Conservation (phyloP, 148 eudicot species). For the Silene conica region DNA sequence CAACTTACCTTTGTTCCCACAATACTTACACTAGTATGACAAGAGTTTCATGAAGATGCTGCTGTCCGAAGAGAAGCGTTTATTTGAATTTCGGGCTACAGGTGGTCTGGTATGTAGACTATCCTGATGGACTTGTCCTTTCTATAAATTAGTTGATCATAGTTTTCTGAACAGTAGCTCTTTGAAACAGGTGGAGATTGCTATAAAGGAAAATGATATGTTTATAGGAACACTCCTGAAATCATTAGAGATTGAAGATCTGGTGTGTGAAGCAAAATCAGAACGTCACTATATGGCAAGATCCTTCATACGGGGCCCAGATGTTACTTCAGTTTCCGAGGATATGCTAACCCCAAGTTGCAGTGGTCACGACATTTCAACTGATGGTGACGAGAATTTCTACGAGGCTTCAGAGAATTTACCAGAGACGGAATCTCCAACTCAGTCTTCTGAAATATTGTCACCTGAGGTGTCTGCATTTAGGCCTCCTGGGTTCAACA, state of each 20-base stretch:
- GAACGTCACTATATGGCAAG: constrained; percentile 65
- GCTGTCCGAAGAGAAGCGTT: constrained; percentile 68
- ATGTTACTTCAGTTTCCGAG: constrained; percentile 36
- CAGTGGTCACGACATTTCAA: constrained; percentile 32
- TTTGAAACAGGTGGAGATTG: constrained; percentile 71
- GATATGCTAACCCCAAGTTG: constrained; percentile 31
- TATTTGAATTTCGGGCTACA: constrained; percentile 92
- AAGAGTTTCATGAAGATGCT: constrained; percentile 61
- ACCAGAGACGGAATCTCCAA: constrained; percentile 54
- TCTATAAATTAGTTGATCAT: neutral
- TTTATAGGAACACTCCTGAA: constrained; percentile 83
- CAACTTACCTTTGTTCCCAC: constrained; percentile 1
- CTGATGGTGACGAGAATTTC: constrained; percentile 80
- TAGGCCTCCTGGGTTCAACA: constrained; percentile 61
- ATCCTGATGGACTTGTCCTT: constrained; percentile 4
- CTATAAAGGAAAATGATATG: constrained; percentile 72
- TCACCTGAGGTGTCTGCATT: constrained; percentile 39
- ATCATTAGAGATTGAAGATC: constrained; percentile 88
- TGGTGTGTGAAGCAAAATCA: constrained; percentile 51
- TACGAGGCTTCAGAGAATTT: constrained; percentile 83
- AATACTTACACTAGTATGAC: constrained; percentile 37
- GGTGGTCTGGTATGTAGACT: constrained; percentile 79
- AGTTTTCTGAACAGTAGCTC: constrained; percentile 10
- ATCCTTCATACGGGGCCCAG: constrained; percentile 64
- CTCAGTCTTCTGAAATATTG: constrained; percentile 24